Evolutionary conservation across 805 yeast genomes (phyloP).

Genomic region (Saccharomycopsis amapae): DNA sequence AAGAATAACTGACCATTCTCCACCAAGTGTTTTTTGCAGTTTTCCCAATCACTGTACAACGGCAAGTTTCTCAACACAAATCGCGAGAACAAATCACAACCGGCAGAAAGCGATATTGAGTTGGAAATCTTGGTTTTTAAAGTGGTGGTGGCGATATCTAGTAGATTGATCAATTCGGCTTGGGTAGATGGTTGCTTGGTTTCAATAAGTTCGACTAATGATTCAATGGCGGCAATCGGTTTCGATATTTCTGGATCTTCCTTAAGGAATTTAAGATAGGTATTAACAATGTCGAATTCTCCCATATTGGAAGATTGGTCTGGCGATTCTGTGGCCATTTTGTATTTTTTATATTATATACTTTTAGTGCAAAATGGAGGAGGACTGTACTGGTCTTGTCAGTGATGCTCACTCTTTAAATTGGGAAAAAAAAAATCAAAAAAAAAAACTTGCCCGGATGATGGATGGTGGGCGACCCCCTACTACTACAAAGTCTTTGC

Average conservation of each 20-base stretch:
- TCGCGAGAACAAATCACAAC: constrained; percentile 93
- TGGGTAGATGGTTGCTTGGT: constrained; percentile 88
- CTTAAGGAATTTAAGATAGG: constrained; percentile 71
- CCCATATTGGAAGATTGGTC: no score
- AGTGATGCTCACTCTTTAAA: no score
- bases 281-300: constrained; percentile 74
- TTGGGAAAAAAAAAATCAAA: no score
- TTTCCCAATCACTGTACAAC: constrained; percentile 88
- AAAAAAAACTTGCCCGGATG: no score
- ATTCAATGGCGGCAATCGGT: constrained; percentile 98
- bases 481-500: no score
- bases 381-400: no score
- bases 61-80: constrained; percentile 87
- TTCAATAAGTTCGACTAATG: constrained; percentile 75
- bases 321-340: no score
- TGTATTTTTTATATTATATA: no score
- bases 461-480: no score
- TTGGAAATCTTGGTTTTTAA: constrained; percentile 78
- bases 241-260: constrained; percentile 96
- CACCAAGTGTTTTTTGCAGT: constrained; percentile 79
- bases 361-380: no score
- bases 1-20: constrained; percentile 91
- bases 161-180: constrained; percentile 78
- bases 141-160: constrained; percentile 67
- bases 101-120: constrained; percentile 91